phyloP scores from a whole-genome alignment of 345 rosid species.

The Melastoma malabathricum region DNA sequence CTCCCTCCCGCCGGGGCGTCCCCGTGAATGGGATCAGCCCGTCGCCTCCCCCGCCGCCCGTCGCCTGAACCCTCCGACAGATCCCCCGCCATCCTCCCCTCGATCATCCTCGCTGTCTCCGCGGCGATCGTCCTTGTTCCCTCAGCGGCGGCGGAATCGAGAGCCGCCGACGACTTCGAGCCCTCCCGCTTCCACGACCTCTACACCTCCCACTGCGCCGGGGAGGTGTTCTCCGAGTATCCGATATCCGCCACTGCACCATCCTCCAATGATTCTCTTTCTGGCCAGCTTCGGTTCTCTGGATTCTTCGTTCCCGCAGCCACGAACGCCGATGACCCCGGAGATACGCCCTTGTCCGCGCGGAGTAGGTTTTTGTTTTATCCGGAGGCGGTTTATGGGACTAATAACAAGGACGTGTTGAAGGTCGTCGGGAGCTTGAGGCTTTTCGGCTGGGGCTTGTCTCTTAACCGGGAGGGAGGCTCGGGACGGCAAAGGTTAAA shows the following conservation, averaged over 20 bases:
- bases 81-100: too few species aligned
- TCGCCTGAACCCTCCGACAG: too few species aligned
- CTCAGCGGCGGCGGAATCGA: constrained; percentile 12
- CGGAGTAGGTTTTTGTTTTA: constrained; percentile 1
- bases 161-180: constrained; percentile 8
- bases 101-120: too few species aligned
- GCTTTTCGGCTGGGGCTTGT: constrained; percentile 14
- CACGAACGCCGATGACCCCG: neutral
- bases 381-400: constrained; percentile 7
- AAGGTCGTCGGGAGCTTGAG: constrained; percentile 25
- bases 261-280: constrained; percentile 21
- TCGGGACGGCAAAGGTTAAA: constrained; percentile 12
- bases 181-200: constrained; percentile 6
- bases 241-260: constrained; percentile 16
- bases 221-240: constrained; percentile 25
- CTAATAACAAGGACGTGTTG: constrained; percentile 15
- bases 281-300: constrained; percentile 5
- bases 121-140: constrained; percentile 5
- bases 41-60: too few species aligned
- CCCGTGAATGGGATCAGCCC: too few species aligned
- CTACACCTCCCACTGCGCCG: constrained; percentile 42
- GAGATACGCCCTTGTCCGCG: neutral
- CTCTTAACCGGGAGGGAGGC: constrained; percentile 1
- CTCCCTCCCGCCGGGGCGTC: too few species aligned
- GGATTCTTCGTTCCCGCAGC: constrained; percentile 18